Evolutionary conservation across 1,284 basidiomycete genomes (phyloP).

Genomic region (Ustilago cynodontis): DNA sequence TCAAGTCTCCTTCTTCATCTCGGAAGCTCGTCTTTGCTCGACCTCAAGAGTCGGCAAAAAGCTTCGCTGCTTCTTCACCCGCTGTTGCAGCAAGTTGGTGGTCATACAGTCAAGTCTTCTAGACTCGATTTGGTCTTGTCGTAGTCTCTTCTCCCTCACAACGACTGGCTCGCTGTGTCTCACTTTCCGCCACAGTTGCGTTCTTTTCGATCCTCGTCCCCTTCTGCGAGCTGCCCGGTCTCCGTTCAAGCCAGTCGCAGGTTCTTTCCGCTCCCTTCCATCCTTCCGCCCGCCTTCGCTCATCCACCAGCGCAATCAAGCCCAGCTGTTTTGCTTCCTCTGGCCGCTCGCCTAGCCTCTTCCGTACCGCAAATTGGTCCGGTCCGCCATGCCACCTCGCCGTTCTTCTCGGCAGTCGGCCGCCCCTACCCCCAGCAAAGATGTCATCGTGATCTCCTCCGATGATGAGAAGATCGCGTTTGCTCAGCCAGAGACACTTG

Average conservation of each 20-base stretch:
- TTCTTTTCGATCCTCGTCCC: background rate
- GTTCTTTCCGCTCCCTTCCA: background rate
- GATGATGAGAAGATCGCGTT: conserved; percentile 21
- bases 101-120: conserved; percentile 10
- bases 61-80: background rate
- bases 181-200: background rate
- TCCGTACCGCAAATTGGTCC: background rate
- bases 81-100: background rate
- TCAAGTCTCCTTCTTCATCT: background rate
- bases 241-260: background rate
- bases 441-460: conserved; percentile 34
- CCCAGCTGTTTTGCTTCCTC: too few relatives aligned
- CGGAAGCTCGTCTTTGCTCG: background rate
- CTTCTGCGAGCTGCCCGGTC: background rate
- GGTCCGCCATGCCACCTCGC: conserved; percentile 35
- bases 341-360: too few relatives aligned
- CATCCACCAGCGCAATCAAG: background rate
- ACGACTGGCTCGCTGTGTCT: conserved; percentile 18
- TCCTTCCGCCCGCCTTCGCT: background rate
- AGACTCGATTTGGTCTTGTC: background rate
- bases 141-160: background rate
- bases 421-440: conserved; percentile 12
- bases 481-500: conserved; percentile 2
- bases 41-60: background rate
- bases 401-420: conserved; percentile 36